These are phyloP conservation scores for Fomes fomentarius DNA, from an alignment of 1,284 basidiomycete species.

Conservation along the genomic window DNA sequence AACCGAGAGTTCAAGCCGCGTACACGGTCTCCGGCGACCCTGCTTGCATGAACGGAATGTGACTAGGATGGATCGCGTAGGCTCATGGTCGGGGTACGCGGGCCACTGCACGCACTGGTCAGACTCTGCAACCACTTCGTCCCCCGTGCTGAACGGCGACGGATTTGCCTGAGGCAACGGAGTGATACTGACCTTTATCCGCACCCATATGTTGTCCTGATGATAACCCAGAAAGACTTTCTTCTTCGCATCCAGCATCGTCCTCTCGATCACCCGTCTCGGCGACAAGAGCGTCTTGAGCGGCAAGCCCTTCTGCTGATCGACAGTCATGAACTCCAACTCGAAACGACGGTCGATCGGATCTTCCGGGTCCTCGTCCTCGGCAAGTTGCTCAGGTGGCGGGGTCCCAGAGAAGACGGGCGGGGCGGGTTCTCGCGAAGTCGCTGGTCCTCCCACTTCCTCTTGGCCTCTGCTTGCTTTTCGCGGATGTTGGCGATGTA, in stretches of 20 bases:
- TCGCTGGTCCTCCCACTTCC: constrained; percentile 7
- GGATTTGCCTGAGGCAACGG: too few species aligned
- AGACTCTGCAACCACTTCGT: neutral
- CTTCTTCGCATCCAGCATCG: constrained; percentile 8
- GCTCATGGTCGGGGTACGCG: constrained; percentile 18
- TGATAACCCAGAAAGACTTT: constrained; percentile 7
- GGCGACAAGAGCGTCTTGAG: constrained; percentile 11
- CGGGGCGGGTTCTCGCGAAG: constrained; percentile 2
- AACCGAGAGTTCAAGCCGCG: constrained; percentile 14
- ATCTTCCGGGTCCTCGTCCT: neutral
- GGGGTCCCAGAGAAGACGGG: neutral
- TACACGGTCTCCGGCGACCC: constrained; percentile 4
- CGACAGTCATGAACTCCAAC: constrained; percentile 10
- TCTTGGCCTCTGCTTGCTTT: neutral
- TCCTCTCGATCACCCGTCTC: constrained; percentile 12
- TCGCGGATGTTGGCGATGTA: neutral
- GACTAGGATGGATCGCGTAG: constrained; percentile 8
- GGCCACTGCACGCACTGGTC: constrained; percentile 13
- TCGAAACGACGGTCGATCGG: neutral
- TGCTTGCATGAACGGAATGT: constrained; percentile 4
- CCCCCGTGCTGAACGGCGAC: too few species aligned
- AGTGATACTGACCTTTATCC: constrained; percentile 9
- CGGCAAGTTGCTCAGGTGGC: neutral
- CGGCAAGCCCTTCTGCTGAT: constrained; percentile 11
- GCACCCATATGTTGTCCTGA: constrained; percentile 17